Evolutionary conservation across 768 basidiomycete genomes (phyloP), one percentile per base, ranked within the genome.

Genomic region (Filobasidium floriforme): DNA sequence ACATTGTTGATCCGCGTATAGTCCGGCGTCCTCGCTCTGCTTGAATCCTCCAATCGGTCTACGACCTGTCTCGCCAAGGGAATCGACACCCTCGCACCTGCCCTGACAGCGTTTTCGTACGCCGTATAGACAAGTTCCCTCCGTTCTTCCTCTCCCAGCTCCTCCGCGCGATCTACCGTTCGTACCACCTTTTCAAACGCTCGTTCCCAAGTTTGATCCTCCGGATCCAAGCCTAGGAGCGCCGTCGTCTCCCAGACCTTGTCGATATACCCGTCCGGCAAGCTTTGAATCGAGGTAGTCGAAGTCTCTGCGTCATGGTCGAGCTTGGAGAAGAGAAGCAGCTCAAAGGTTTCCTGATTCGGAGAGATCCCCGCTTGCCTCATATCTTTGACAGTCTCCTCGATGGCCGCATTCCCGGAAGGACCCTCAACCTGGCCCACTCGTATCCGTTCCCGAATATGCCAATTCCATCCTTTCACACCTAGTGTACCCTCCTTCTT

Each of bases 161-260:
- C 46, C 19, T 18, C 19, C 19, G 22, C 22, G 4, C 18, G 29
- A 57, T 57, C 54, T 2, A 57, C 15, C 26, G 15, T 19, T 15
- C 54, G 26, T 14, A 26, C 24, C 22, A 57, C 24, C 22, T 32
- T 15, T n/a, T 32, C 29, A 15, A 57, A 19, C 22, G 22, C 14
- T 28, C 15, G 22, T 57, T 57, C 54, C 54, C 54, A 24, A 6
- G 26, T 41, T 12, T 22, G 19, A 32, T 64, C 63, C 14, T 64
- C 63, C 63, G 63, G 52, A 5, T 57, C 54, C 2, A 57, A 18
- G 1, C 54, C 63, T 1, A 64, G 54, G 10, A 59, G n/a, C 54
- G 46, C 14, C 29, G 57, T 22, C 26, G 41, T 37, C 24, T 52
- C 52, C 41, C 57, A 64, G 0, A 64, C 52, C 41, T 32, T 57